Conservation (phyloP, 768 basidiomycete species). For the Wakefieldia striispora region DNA sequence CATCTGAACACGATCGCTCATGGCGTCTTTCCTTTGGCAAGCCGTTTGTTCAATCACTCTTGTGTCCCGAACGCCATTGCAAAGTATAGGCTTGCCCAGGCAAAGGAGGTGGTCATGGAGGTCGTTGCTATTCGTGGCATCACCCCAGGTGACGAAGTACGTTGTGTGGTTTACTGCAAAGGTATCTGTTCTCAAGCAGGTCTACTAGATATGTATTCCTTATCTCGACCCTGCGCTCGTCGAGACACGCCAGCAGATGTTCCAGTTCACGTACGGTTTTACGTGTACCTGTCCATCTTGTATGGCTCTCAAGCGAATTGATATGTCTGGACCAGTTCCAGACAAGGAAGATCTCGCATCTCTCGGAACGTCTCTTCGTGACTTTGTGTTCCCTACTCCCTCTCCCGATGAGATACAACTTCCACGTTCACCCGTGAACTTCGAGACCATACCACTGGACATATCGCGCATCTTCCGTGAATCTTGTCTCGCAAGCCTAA, state of each 20-base stretch:
- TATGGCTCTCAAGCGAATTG: constrained; percentile 38
- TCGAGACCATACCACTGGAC: constrained; percentile 35
- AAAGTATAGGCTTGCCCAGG: constrained; percentile 49
- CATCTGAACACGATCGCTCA: constrained; percentile 69
- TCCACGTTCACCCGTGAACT: constrained; percentile 25
- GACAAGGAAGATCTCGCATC: constrained; percentile 15
- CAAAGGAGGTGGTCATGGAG: constrained; percentile 51
- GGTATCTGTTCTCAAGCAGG: not conserved
- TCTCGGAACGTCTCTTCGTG: constrained; percentile 35
- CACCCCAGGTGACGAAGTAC: constrained; percentile 61
- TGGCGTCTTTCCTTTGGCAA: constrained; percentile 74
- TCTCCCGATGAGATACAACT: constrained; percentile 22
- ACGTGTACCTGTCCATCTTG: constrained; percentile 62
- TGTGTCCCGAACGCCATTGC: constrained; percentile 72
- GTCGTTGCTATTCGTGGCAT: constrained; percentile 64
- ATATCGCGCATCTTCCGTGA: constrained; percentile 52
- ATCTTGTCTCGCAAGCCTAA: constrained; percentile 53
- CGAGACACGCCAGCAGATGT: constrained; percentile 56
- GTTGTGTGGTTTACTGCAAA: not conserved
- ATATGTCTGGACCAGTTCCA: constrained; percentile 39
- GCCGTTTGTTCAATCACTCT: constrained; percentile 81
- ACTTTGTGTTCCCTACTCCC: constrained; percentile 37
- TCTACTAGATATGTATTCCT: constrained; percentile 63
- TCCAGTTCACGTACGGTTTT: constrained; percentile 67
- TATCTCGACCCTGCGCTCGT: constrained; percentile 77